Conservation (phyloP, 108 stramenopile genomes). For the Fragilaria crotonensis region DNA sequence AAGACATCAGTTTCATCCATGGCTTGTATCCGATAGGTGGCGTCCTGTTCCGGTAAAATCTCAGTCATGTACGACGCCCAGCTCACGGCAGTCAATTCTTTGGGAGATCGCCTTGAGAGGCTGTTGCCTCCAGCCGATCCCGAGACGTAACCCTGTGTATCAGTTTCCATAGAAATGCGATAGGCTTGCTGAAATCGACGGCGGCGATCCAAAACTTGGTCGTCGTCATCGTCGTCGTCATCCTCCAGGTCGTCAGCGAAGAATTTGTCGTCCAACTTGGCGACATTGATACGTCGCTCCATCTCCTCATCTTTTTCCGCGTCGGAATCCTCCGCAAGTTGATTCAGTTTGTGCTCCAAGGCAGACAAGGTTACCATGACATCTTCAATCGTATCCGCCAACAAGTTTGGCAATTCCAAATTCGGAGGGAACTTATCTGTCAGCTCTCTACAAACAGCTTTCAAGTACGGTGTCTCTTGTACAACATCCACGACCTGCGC, state of each 20-base stretch:
- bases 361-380: conserved; percentile 35
- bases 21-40: conserved; percentile 55
- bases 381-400: conserved; percentile 56
- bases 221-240: conserved; percentile 36
- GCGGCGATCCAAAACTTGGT: conserved; percentile 14
- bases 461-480: conserved; percentile 59
- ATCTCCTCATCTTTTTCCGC: conserved; percentile 28
- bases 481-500: conserved; percentile 46
- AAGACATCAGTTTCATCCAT: conserved; percentile 51
- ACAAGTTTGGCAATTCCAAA: conserved; percentile 39
- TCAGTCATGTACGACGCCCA: conserved; percentile 79
- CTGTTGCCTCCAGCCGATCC: not conserved
- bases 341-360: conserved; percentile 40
- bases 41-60: conserved; percentile 29
- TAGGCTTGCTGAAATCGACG: conserved; percentile 25
- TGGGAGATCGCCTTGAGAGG: conserved; percentile 25
- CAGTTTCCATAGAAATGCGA: conserved; percentile 25
- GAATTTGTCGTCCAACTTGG: conserved; percentile 51
- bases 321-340: conserved; percentile 19
- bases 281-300: conserved; percentile 53
- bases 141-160: conserved; percentile 30
- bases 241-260: conserved; percentile 23
- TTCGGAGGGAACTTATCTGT: conserved; percentile 35
- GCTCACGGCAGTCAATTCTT: conserved; percentile 69
- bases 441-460: conserved; percentile 49